Evolutionary conservation across 1,139 yeast genomes (phyloP), one percentile per base, ranked within the genome.

Genomic region (Kurtzmaniella quercitrusa): DNA sequence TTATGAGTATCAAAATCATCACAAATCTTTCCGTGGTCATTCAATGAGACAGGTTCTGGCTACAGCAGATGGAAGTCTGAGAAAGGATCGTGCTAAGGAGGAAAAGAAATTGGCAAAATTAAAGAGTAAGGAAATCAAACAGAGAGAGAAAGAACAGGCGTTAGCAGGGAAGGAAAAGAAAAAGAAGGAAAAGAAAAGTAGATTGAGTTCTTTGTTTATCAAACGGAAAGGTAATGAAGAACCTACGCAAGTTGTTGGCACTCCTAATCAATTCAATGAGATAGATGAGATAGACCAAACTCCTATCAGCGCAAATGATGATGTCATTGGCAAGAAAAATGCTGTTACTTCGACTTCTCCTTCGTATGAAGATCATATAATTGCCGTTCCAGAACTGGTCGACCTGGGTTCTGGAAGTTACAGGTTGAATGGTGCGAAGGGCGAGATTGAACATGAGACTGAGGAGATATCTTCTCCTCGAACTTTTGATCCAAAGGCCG

Each of bases 1-100:
- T 45, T 68, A 66, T 48, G 53, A 51, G 9, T 71, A 71, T 50
- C 65, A 60, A 39, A 66, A 66, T 42, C 77, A 71, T 46, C 73
- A 68, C 49, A 59, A 56, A 41, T 71, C 67, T 33, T 71, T 72
- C 51, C 58, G 62, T 10, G 52, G 56, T 23, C 74, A 66, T 45
- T 70, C 77, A 1, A 53, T 72, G 52, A 59, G 76, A 45, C 66
- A 60, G 38, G 52, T 45, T 3, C 41, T 42, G 6, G 41, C 42
- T 10, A 50, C 51, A 1, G 12, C 38, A 11, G 50, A 43, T 9
- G 41, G 34, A 7, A n/a, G n/a, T 17, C 34, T 25, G 25, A 50
- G 67, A 17, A 68, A 66, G 44, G 70, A 65, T 34, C 55, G 70
- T 38, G 61, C 59, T 0, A 67, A 66, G 47, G 68, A 65, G 40